Evolutionary conservation across 371 early-diverging fungal genomes (phyloP), one percentile per base, ranked within the genome.

Genomic region (Conidiobolus incongruus): DNA sequence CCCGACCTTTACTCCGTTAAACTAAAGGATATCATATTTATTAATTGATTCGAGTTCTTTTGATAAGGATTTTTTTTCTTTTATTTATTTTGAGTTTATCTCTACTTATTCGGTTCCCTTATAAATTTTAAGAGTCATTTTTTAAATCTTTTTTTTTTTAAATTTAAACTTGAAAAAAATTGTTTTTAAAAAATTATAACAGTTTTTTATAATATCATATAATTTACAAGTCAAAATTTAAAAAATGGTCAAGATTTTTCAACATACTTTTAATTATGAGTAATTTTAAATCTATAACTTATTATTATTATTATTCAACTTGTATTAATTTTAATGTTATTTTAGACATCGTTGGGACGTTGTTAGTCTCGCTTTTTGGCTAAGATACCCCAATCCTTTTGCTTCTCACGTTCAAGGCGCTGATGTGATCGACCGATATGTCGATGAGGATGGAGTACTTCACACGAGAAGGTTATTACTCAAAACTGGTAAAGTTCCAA

Each of bases 301-400:
- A 10, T 15, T 37, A 10, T 10, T 20, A 10, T 7, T 37, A 37
- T 5, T n/a, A n/a, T n/a, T n/a, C 7, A n/a, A 16, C 8, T 20
- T 7, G 4, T 20, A 20, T n/a, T 22, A 17, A 21, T 20, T 37
- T 8, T 12, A 13, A 24, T 11, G 17, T 40, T 4, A 16, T 22
- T 48, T 38, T 52, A 80, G 81, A 22, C 68, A 75, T 49, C 66
- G 68, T 37, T 90, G 90, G 90, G 65, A 68, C 38, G 73, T 69
- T 48, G 87, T 91, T 35, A 81, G 91, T 10, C 64, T 65, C 33
- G 92, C 92, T 10, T 81, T 89, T 47, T 84, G 81, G 75, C 58
- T 82, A 54, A 77, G 93, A 37, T 95, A 95, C 60, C 96, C 96
- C 29, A 95, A 95, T 56, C 96, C 96, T n/a, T 88, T 86, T 58